Percentiles rank a stretch among this genome's conserved stretches.
Evolutionary conservation across 2,329 filamentous ascomycete genomes (phyloP).

Genomic region (Aspergillus unguis): DNA sequence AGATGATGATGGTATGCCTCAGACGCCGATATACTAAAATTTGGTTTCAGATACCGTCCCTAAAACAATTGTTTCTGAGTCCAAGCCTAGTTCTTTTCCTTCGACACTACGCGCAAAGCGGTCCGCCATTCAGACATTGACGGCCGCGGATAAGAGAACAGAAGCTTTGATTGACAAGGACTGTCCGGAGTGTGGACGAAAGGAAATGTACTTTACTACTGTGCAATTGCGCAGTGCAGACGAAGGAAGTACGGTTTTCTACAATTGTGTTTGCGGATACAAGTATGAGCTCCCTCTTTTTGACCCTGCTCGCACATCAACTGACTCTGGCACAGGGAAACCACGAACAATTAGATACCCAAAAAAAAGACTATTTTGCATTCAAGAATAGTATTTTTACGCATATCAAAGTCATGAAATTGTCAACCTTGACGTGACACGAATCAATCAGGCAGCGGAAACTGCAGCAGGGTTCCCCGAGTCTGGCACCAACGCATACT

Average conservation of each 20-base stretch:
- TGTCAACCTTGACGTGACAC: constrained; percentile 13
- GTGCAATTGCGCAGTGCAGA: constrained; percentile 88
- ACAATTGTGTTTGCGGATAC: constrained; percentile 79
- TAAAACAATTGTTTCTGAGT: constrained; percentile 73
- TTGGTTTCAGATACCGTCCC: constrained; percentile 62
- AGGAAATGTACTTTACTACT: constrained; percentile 79
- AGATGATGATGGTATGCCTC: background rate
- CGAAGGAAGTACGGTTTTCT: constrained; percentile 91
- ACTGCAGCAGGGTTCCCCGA: constrained; percentile 26
- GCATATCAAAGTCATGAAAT: constrained; percentile 19
- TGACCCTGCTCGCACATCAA: constrained; percentile 1
- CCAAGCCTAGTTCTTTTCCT: constrained; percentile 87
- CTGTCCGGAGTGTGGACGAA: constrained; percentile 76
- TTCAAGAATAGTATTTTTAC: constrained; percentile 24
- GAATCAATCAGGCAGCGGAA: constrained; percentile 28
- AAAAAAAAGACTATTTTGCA: constrained; percentile 16
- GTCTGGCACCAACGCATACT: constrained; percentile 88
- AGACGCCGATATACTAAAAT: constrained; percentile 15
- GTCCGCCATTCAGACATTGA: constrained; percentile 80
- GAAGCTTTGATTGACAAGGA: constrained; percentile 65
- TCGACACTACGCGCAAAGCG: constrained; percentile 81
- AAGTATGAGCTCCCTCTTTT: constrained; percentile 56
- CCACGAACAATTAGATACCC: constrained; percentile 32
- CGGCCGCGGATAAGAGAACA: constrained; percentile 71
- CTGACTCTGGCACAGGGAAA: constrained; percentile 32